Base-by-base conservation (phyloP, 169 alveolate species). In the Eimeria necatrix region DNA sequence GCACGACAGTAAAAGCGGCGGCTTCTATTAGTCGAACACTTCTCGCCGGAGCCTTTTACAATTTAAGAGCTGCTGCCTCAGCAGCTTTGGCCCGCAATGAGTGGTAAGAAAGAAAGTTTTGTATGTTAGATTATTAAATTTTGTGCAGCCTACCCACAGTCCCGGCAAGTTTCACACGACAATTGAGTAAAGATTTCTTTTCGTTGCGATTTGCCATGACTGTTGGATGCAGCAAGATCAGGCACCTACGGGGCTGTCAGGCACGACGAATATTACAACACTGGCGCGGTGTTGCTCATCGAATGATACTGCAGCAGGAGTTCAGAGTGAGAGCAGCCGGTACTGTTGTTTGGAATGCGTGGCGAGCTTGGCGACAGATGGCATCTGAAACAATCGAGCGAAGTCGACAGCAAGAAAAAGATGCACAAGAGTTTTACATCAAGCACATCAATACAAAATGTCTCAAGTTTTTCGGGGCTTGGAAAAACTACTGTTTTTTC, bases 191-290 rank as follows among this genome's bases (percentile, higher is more conserved):
- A 10, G 20, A 56, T 18, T 56, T 0, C 2, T 2, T 56, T 56
- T 18, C 68, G 22, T 32, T 32, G 41, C 2, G 41, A 2, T 32
- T 32, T 32, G 41, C 68, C 12, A 14, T 56, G 41, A n/a, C 5
- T 85, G 81, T 71, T 56, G 61, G 61, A 6, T 16, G 92, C 56
- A 85, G 80, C 81, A 60, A 59, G 46, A 76, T 60, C 61, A 59
- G 56, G 81, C 61, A 85, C 26, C 46, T 51, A 48, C n/a, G 12
- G 51, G 32, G 92, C 3, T 18, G 32, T 22, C 61, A 46, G 80
- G 46, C 24, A 20, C 14, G 48, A 32, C 80, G 81, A 71, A 59
- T 76, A 78, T 5, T 85, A 53, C 78, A 68, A 60, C 92, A 60
- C 7, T 85, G 92, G 76, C 78, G 81, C 6, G 6, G 48, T 52